These are phyloP conservation scores for Sporobolus alterniflorus DNA, from an alignment of 202 grass and related monocot genomes.

Conservation along the genomic window DNA sequence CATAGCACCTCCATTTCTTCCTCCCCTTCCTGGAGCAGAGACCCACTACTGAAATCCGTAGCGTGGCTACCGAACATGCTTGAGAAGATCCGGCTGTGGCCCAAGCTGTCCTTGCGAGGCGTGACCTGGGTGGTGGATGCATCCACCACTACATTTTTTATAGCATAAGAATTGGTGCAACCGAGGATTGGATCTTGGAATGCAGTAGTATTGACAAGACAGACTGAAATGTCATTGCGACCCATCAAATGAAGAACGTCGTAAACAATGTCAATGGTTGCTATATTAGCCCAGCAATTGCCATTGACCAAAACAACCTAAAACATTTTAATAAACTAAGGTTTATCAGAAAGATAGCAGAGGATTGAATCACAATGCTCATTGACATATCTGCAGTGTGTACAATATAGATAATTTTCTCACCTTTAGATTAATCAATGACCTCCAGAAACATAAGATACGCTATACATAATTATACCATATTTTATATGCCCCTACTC, in stretches of 20 bases:
- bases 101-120: conserved; percentile 80
- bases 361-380: background rate
- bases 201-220: conserved; percentile 59
- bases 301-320: conserved; percentile 75
- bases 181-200: conserved; percentile 52
- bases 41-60: too few species aligned
- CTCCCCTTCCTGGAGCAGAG: too few species aligned
- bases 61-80: conserved; percentile 56
- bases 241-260: conserved; percentile 97
- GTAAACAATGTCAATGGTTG: conserved; percentile 74
- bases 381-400: background rate
- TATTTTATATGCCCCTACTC: conserved; percentile 6
- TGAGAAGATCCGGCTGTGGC: conserved; percentile 82
- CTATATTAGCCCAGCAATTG: conserved; percentile 81
- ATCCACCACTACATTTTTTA: conserved; percentile 80
- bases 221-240: conserved; percentile 74
- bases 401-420: background rate
- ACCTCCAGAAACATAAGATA: conserved; percentile 35
- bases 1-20: too few species aligned
- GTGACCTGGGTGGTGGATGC: conserved; percentile 86
- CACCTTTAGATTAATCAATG: conserved; percentile 84
- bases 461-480: conserved; percentile 38
- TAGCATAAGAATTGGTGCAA: conserved; percentile 70
- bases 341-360: background rate
- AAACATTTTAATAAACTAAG: background rate